These are phyloP conservation scores for Madurella mycetomatis DNA, from an alignment of 2,329 filamentous ascomycete species.

Conservation along the genomic window DNA sequence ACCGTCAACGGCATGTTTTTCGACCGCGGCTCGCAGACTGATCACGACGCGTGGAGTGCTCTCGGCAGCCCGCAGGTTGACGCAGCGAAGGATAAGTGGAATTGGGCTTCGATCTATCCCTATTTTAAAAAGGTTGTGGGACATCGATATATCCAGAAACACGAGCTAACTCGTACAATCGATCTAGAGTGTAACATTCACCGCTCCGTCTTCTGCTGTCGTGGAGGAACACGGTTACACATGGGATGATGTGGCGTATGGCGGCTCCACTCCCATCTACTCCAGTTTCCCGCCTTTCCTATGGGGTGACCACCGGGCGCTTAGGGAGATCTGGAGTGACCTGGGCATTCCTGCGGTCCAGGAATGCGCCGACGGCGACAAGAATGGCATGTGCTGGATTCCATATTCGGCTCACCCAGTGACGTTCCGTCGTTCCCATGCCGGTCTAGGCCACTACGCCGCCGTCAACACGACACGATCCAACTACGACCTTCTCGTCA, in stretches of 20 bases:
- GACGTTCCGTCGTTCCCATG: slow-evolving; percentile 27
- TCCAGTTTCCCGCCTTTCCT: slow-evolving; percentile 32
- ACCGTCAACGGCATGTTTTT: slow-evolving; percentile 35
- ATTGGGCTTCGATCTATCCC: slow-evolving; percentile 28
- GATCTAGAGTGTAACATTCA: slow-evolving; percentile 28
- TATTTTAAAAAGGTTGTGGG: slow-evolving; percentile 32
- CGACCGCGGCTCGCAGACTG: slow-evolving; percentile 6
- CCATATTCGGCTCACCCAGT: slow-evolving; percentile 27
- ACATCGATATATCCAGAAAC: not conserved
- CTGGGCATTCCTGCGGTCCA: slow-evolving; percentile 22
- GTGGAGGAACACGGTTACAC: slow-evolving; percentile 14
- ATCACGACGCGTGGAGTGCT: slow-evolving; percentile 9
- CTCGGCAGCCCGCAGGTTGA: not conserved
- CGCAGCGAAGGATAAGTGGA: not conserved
- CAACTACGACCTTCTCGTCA: slow-evolving; percentile 53
- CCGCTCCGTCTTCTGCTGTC: slow-evolving; percentile 20
- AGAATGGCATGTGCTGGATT: slow-evolving; percentile 30
- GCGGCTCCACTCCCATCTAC: slow-evolving; percentile 28
- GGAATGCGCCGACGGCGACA: slow-evolving; percentile 29
- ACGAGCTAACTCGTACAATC: slow-evolving; percentile 1
- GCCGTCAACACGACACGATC: slow-evolving; percentile 37
- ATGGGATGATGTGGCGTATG: slow-evolving; percentile 24
- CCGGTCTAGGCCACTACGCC: slow-evolving; percentile 28
- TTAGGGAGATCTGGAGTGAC: slow-evolving; percentile 20
- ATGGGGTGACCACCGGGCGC: slow-evolving; percentile 25